phyloP scores from a whole-genome alignment of 305 asterid species.

The Fraxinus dipetala region DNA sequence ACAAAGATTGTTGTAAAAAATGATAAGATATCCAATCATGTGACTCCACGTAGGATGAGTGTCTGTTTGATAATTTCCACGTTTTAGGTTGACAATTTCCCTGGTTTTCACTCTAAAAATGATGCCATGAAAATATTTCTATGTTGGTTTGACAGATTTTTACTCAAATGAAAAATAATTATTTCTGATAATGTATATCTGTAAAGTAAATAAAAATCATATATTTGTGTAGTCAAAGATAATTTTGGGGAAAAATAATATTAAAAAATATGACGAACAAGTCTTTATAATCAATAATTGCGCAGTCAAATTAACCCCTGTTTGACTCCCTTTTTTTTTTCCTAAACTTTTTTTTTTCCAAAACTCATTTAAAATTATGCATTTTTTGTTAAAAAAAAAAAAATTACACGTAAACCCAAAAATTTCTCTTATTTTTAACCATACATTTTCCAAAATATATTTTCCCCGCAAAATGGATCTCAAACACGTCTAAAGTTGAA shows the following conservation, averaged over 20 bases:
- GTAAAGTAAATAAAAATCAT: neutral
- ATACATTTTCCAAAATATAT: no score
- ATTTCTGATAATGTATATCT: no score
- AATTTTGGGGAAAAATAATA: neutral
- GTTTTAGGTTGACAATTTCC: neutral
- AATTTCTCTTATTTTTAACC: no score
- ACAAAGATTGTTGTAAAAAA: slow-evolving; percentile 27
- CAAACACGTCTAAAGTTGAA: no score
- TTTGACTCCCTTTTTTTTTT: no score
- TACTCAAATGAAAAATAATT: neutral
- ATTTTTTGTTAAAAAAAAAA: no score
- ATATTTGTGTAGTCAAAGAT: neutral
- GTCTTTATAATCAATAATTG: neutral
- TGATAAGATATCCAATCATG: slow-evolving; percentile 21
- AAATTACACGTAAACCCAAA: no score
- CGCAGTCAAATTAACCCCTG: no score
- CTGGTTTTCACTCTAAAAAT: neutral
- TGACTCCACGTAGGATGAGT: slow-evolving; percentile 24
- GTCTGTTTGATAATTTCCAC: neutral
- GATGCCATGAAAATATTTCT: neutral
- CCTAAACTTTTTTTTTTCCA: no score
- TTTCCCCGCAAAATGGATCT: no score
- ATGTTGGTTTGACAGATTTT: neutral
- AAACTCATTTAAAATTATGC: no score
- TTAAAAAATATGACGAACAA: neutral